Base-by-base conservation (phyloP, 176 grass and related monocot genomes). In the Secale cereale region DNA sequence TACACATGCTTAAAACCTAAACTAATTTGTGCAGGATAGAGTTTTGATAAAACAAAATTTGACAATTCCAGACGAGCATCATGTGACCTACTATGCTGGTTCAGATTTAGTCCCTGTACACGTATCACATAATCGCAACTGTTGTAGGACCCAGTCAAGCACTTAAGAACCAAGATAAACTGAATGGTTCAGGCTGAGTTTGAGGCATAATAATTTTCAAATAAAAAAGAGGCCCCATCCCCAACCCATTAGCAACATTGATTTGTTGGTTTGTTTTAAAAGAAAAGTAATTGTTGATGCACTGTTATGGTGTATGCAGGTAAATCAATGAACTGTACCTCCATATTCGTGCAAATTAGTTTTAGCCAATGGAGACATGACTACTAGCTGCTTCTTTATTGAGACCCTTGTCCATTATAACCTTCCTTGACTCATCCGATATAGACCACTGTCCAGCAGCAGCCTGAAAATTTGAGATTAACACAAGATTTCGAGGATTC, bases 401-500 rank as follows among this genome's bases (percentile, higher is more conserved):
- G 74, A 88, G 85, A 45, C 87, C 78, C 52, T 57, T 90, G 25
- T 80, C 70, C 75, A 61, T n/a, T 35, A 92, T 92, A 82, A 37
- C 25, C 78, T 60, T 88, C 48, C 92, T 85, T 29, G 86, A 80
- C 28, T 75, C 19, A 79, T 88, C 82, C 4, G 85, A 89, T 81
- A 64, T 52, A 70, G 54, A 57, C 92, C 90, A 92, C 29, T 75
- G 81, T 28, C 43, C 75, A 73, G 63, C 63, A 86, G 69, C 79
- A 41, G 82, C 85, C 35, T 90, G 84, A 36, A 94, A 92, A 33
- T 90, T 92, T 28, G 93, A 92, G 23, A 94, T 70, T 57, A 88
- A 36, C 13, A 94, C 79, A 77, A 86, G 91, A 65, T 73, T 78
- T 60, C 79, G 70, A 81, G 93, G 85, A 81, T 92, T 90, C 14